These are phyloP conservation scores for Seiridium unicorne DNA, from an alignment of 2,329 filamentous ascomycete species.

Conservation along the genomic window DNA sequence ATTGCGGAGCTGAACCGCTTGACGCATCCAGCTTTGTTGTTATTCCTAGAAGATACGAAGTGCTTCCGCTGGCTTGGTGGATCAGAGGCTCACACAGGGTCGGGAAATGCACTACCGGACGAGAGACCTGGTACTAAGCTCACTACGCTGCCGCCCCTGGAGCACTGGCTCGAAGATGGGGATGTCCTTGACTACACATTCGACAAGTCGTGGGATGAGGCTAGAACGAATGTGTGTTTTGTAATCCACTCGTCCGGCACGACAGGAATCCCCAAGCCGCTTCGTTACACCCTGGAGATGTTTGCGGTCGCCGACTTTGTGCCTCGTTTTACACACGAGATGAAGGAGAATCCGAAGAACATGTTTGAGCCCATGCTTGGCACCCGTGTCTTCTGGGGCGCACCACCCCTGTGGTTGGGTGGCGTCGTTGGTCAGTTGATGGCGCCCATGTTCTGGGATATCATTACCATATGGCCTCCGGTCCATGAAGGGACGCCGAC, in stretches of 20 bases:
- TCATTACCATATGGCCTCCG: neutral
- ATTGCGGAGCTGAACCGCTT: constrained; percentile 4
- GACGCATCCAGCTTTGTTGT: constrained; percentile 2
- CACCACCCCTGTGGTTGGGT: constrained; percentile 7
- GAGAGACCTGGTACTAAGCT: neutral
- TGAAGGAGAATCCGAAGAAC: constrained; percentile 1
- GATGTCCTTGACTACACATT: constrained; percentile 1
- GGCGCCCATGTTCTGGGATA: constrained; percentile 1
- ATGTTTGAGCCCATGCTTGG: neutral
- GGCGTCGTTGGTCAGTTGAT: neutral
- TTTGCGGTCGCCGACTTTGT: neutral
- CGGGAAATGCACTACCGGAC: neutral
- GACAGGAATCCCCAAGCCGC: constrained; percentile 1
- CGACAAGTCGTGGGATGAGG: constrained; percentile 6
- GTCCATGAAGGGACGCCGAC: neutral
- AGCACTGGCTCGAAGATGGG: neutral
- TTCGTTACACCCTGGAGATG: neutral
- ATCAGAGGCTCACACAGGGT: neutral
- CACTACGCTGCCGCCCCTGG: neutral
- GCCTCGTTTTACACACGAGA: neutral
- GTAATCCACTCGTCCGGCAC: constrained; percentile 9
- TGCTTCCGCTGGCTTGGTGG: constrained; percentile 5
- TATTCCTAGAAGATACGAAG: neutral
- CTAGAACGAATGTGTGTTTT: neutral
- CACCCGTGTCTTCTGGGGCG: neutral